Evolutionary conservation across 2,329 filamentous ascomycete species (phyloP), one percentile per base, ranked within the genome.

Genomic region (Aureobasidium vineae): DNA sequence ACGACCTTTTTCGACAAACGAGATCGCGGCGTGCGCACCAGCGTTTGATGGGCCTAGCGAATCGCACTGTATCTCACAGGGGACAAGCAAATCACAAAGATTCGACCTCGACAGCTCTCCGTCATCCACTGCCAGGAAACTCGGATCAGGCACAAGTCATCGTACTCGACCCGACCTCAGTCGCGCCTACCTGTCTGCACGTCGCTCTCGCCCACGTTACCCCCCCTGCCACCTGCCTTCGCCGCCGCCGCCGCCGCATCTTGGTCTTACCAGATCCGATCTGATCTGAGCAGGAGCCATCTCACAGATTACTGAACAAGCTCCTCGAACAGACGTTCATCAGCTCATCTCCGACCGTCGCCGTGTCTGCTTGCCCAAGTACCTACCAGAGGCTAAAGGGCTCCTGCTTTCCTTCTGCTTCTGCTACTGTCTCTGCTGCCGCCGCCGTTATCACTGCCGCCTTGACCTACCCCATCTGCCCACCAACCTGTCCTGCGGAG

Each of bases 11-110:
- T 53, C 47, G 47, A 64, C 43, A 38, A 26, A 53, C 61, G 36
- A 64, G 61, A 64, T 64, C 61, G 36, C 36, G 59, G 59, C 59
- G 16, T 15, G 47, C 59, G 45, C 59, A 63, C 59, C 59, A 63
- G 59, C 47, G 59, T 63, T 63, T 63, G 59, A 63, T 40, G 59
- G 57, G 45, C 59, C 41, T 33, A 54, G 61, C 61, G 61, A 64
- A 64, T 64, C 36, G 61, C 26, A 64, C 49, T 54, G 36, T 45
- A 64, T 64, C 61, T 64, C 36, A 49, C 61, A 64, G 59, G 59
- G 49, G 61, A 54, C 43, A 38, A 47, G 49, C 36, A 54, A 53
- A 56, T 54, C 61, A 40, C 36, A 36, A 33, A 53, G 61, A 65
- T 57, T 43, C 38, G 50, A 65, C 41, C 36, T 65, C 63, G 50